A percentile compares a stretch with the other conserved stretches of the same genome.
phyloP scores from a whole-genome alignment of 2,329 filamentous ascomycete genomes.

The Elsinoe ampelina region DNA sequence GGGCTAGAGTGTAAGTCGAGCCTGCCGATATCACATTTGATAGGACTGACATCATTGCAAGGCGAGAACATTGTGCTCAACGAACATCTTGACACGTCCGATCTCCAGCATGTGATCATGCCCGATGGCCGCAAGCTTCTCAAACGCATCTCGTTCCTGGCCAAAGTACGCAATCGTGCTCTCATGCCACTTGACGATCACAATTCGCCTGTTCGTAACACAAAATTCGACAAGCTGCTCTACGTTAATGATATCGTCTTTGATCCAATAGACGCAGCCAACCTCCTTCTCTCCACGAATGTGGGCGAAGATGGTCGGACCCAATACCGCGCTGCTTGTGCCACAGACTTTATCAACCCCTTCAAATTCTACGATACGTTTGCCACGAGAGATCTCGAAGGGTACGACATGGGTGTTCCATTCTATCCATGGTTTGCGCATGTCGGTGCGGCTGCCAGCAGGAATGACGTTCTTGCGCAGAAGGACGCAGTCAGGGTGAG shows the following conservation, averaged over 20 bases:
- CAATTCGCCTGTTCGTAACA: constrained; percentile 34
- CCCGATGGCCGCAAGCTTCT: constrained; percentile 54
- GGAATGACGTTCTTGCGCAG: constrained; percentile 53
- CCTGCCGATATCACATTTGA: not conserved
- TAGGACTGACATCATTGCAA: constrained; percentile 14
- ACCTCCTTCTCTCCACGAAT: constrained; percentile 57
- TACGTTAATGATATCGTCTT: constrained; percentile 61
- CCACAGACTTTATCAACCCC: constrained; percentile 59
- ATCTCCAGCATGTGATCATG: constrained; percentile 50
- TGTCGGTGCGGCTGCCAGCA: constrained; percentile 41
- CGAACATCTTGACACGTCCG: constrained; percentile 49
- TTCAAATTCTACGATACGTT: constrained; percentile 67
- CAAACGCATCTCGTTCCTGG: constrained; percentile 65
- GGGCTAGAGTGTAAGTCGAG: constrained; percentile 37
- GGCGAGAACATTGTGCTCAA: constrained; percentile 45
- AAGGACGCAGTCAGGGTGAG: constrained; percentile 58
- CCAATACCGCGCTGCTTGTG: constrained; percentile 59
- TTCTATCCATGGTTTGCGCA: constrained; percentile 60
- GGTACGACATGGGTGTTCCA: constrained; percentile 53
- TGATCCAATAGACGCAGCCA: constrained; percentile 48
- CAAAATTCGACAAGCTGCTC: constrained; percentile 46
- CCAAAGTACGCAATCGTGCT: constrained; percentile 62
- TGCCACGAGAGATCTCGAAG: constrained; percentile 58
- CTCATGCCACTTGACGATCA: constrained; percentile 50
- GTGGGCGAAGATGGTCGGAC: constrained; percentile 41